phyloP scores from a whole-genome alignment of 2,329 filamentous ascomycete genomes.

The Metarhizium rileyi region DNA sequence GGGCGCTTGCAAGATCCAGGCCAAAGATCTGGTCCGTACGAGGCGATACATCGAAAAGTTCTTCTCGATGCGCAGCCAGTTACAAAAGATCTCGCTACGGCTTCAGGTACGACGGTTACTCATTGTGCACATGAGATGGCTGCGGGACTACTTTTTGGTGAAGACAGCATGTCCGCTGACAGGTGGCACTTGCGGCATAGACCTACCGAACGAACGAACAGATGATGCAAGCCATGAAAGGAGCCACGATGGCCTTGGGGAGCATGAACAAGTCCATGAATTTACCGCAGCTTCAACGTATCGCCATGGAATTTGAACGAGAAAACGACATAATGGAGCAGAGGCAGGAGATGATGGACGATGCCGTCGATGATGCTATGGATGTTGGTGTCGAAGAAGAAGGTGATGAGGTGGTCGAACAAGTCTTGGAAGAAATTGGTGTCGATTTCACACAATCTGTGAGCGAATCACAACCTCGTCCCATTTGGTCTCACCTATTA shows the following conservation, averaged over 20 bases:
- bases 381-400: slow-evolving; percentile 87
- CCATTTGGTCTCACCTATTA: not conserved
- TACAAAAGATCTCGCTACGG: slow-evolving; percentile 89
- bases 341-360: slow-evolving; percentile 99
- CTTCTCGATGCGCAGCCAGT: slow-evolving; percentile 92
- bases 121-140: not conserved
- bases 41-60: slow-evolving; percentile 95
- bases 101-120: slow-evolving; percentile 60
- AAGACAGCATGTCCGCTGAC: slow-evolving; percentile 2
- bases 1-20: slow-evolving; percentile 97
- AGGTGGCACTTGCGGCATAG: slow-evolving; percentile 31
- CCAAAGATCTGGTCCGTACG: slow-evolving; percentile 90
- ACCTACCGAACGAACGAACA: slow-evolving; percentile 97
- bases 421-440: slow-evolving; percentile 93
- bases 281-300: slow-evolving; percentile 84
- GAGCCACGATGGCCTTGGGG: slow-evolving; percentile 81
- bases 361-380: slow-evolving; percentile 94
- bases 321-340: slow-evolving; percentile 99
- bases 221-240: slow-evolving; percentile 99
- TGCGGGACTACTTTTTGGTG: not conserved
- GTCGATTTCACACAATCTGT: slow-evolving; percentile 86
- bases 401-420: slow-evolving; percentile 92
- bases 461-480: slow-evolving; percentile 25
- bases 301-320: slow-evolving; percentile 97
- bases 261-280: slow-evolving; percentile 99